Evolutionary conservation across 2,329 filamentous ascomycete species (phyloP).

Genomic region (Cercospora sesami): DNA sequence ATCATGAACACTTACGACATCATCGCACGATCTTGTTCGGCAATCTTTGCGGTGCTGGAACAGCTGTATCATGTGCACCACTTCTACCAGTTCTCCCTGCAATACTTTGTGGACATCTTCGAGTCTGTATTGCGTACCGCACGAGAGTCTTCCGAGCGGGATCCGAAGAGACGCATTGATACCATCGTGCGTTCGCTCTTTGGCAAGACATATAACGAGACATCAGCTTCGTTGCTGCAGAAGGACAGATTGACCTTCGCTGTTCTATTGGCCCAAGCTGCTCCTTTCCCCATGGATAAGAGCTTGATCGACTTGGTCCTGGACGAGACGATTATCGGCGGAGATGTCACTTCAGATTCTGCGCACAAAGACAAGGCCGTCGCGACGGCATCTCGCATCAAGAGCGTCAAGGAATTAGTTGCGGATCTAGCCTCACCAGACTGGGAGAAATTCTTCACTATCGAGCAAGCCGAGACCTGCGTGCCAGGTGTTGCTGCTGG

Average conservation of each 20-base stretch:
- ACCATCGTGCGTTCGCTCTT: constrained; percentile 91
- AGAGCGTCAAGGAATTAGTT: constrained; percentile 71
- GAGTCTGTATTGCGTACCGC: constrained; percentile 83
- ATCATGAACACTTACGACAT: constrained; percentile 93
- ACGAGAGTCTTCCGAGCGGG: constrained; percentile 64
- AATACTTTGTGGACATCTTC: constrained; percentile 98
- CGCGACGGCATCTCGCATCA: constrained; percentile 65
- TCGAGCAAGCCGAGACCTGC: constrained; percentile 82
- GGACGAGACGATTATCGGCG: constrained; percentile 71
- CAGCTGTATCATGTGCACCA: constrained; percentile 98
- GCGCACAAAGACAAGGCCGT: constrained; percentile 68
- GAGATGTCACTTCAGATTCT: constrained; percentile 71
- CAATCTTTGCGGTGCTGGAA: constrained; percentile 94
- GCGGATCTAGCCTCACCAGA: constrained; percentile 60
- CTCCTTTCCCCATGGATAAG: constrained; percentile 96
- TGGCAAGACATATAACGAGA: constrained; percentile 85
- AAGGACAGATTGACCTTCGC: constrained; percentile 93
- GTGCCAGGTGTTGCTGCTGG: constrained; percentile 74
- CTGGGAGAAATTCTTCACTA: constrained; percentile 80
- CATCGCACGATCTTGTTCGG: constrained; percentile 91
- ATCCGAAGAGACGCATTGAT: constrained; percentile 69
- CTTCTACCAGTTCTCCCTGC: constrained; percentile 98
- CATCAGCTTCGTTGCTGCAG: constrained; percentile 87
- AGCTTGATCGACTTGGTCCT: constrained; percentile 81
- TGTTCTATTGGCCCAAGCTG: constrained; percentile 90